These are phyloP conservation scores for Endoconidiophora polonica DNA, from an alignment of 2,329 filamentous ascomycete genomes.

Conservation along the genomic window DNA sequence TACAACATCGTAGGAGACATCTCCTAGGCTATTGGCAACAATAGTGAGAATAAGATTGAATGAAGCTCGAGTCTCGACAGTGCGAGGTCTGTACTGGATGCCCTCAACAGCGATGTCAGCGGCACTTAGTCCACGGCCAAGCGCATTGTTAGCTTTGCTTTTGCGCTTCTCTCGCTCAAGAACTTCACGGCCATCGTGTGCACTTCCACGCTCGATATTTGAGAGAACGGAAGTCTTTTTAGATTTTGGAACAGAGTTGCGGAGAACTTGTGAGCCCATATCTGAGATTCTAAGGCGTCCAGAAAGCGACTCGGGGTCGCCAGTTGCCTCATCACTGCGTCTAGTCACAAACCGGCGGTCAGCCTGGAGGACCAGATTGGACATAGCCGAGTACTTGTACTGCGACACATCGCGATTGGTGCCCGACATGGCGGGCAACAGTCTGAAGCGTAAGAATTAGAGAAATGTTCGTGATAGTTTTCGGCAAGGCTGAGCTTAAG, in stretches of 20 bases:
- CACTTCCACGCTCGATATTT: slow-evolving; percentile 55
- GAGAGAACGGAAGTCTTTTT: slow-evolving; percentile 56
- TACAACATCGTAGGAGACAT: slow-evolving; percentile 82
- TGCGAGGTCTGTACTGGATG: slow-evolving; percentile 79
- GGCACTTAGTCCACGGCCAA: slow-evolving; percentile 58
- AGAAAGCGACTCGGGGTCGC: slow-evolving; percentile 92
- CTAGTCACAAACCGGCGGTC: slow-evolving; percentile 90
- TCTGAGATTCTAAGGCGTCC: slow-evolving; percentile 85
- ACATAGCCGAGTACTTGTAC: slow-evolving; percentile 99
- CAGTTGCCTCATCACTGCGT: slow-evolving; percentile 84
- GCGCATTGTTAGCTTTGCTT: slow-evolving; percentile 55
- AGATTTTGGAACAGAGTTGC: slow-evolving; percentile 63
- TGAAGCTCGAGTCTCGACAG: slow-evolving; percentile 75
- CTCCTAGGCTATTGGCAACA: slow-evolving; percentile 73
- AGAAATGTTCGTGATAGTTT: slow-evolving; percentile 3
- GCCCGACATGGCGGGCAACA: slow-evolving; percentile 45
- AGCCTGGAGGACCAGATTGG: slow-evolving; percentile 99
- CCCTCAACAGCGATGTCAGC: slow-evolving; percentile 81
- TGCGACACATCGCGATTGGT: slow-evolving; percentile 73
- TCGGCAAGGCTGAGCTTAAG: slow-evolving; percentile 7
- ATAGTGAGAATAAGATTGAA: slow-evolving; percentile 91
- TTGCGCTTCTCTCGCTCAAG: slow-evolving; percentile 73
- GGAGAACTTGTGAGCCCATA: slow-evolving; percentile 75
- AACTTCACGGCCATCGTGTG: slow-evolving; percentile 70
- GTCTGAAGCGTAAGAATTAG: not conserved